phyloP scores from a whole-genome alignment of 805 yeast species.

The Metschnikowia kunwiensis region DNA sequence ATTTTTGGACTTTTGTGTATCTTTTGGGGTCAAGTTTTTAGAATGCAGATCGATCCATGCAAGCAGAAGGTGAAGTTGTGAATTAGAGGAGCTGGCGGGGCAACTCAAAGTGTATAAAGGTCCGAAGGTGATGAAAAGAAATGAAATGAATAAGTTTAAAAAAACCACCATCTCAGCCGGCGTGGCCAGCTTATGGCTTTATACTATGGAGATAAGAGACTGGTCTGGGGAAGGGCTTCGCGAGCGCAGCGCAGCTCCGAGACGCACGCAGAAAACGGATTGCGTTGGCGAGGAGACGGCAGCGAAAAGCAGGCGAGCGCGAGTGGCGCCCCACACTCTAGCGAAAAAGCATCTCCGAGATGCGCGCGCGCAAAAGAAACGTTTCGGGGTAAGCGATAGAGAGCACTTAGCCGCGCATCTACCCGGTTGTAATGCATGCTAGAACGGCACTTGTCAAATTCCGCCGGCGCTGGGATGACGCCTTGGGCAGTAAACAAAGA shows the following conservation, averaged over 20 bases:
- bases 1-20: not conserved
- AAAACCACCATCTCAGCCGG: not conserved
- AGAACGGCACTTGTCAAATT: too few species aligned
- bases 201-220: slow-evolving; percentile 6
- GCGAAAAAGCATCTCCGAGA: too few species aligned
- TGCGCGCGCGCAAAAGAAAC: too few species aligned
- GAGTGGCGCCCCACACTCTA: slow-evolving; percentile 1
- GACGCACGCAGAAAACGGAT: slow-evolving; percentile 7
- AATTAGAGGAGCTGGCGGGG: too few species aligned
- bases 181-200: not conserved
- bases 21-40: not conserved
- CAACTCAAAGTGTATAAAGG: not conserved
- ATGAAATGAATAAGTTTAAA: not conserved
- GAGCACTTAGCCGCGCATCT: too few species aligned
- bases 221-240: slow-evolving; percentile 13
- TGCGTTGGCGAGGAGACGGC: slow-evolving; percentile 10
- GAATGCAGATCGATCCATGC: not conserved
- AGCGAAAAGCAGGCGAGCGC: slow-evolving; percentile 9
- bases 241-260: slow-evolving; percentile 8
- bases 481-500: too few species aligned
- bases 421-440: too few species aligned
- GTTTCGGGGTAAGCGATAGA: too few species aligned
- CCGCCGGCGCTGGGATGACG: too few species aligned
- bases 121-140: not conserved
- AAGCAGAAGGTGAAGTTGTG: too few species aligned